Evolutionary conservation across 2,329 filamentous ascomycete genomes (phyloP), one percentile per base, ranked within the genome.

Genomic region (Neofusicoccum ribis): DNA sequence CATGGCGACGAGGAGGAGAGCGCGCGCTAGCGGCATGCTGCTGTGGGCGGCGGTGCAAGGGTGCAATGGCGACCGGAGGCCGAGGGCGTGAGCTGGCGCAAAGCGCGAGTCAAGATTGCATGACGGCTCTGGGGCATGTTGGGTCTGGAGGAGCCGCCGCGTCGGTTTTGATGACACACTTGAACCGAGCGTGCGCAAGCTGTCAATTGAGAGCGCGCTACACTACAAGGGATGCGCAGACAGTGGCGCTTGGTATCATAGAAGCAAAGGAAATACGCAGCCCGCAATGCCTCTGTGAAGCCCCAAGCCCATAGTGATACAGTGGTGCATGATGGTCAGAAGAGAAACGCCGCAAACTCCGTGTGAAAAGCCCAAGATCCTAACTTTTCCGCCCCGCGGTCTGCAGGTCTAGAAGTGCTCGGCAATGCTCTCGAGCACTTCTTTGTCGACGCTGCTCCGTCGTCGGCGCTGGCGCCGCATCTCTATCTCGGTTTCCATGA

Each of bases 401-500:
- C 23, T 31, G 15, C 54, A 11, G 17, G 31, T 60, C 27, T 37
- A 60, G 36, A 77, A 68, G 44, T 76, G 72, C 50, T 76, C 74
- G 15, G 76, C 76, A 27, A 77, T 77, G 23, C 72, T 72, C 7
- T 72, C 71, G 11, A 76, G 75, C 60, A 77, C 72, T 61, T 76
- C 73, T 31, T 74, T 70, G 63, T 76, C 73, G 12, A 69, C 58
- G 17, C 76, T 77, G 9, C 75, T 77, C 15, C 76, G 74, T 41
- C 77, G 73, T 51, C 78, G 73, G 50, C 77, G 74, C 67, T 81
- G 78, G 62, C 76, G 72, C 63, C 79, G 79, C 60, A 82, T 77
- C 71, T 85, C 81, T 67, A 77, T 78, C 70, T 86, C 83, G 1
- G 81, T 79, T 63, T 85, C 83, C 81, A 86, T 84, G 52, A 86